These are phyloP conservation scores for Shiraia bambusicola DNA, from an alignment of 2,329 filamentous ascomycete genomes.

Conservation along the genomic window DNA sequence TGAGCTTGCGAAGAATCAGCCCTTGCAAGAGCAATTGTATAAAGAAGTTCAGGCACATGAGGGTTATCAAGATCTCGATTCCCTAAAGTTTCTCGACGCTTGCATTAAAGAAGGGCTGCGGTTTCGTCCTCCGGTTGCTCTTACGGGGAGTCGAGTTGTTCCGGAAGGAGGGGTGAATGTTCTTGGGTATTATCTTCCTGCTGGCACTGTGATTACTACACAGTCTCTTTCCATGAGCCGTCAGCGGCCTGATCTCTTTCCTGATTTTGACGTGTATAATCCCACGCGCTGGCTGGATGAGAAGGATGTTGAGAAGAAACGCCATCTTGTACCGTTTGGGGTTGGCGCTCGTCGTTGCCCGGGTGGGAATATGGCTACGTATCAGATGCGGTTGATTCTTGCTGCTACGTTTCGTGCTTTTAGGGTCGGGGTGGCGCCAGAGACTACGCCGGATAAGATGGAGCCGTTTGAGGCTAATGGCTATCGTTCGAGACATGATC, in stretches of 20 bases:
- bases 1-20: constrained; percentile 18
- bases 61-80: constrained; percentile 22
- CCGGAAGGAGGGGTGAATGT: constrained; percentile 17
- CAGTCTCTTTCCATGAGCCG: constrained; percentile 23
- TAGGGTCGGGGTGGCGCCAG: constrained; percentile 14
- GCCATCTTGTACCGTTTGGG: constrained; percentile 19
- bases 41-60: constrained; percentile 14
- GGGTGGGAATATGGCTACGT: constrained; percentile 23
- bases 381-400: constrained; percentile 22
- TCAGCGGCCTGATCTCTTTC: constrained; percentile 22
- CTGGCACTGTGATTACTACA: not conserved
- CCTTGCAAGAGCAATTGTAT: constrained; percentile 15
- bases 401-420: constrained; percentile 19
- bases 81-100: constrained; percentile 17
- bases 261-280: constrained; percentile 20
- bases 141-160: constrained; percentile 21
- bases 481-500: constrained; percentile 19
- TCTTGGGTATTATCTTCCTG: constrained; percentile 8
- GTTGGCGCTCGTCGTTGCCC: constrained; percentile 22
- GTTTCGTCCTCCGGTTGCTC: constrained; percentile 21
- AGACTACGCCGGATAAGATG: constrained; percentile 23
- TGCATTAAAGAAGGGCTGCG: constrained; percentile 26
- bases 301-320: constrained; percentile 14
- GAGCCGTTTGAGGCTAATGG: constrained; percentile 25
- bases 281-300: constrained; percentile 19